Evolutionary conservation across 768 basidiomycete genomes (phyloP).

Genomic region (Pisolithus sp.): DNA sequence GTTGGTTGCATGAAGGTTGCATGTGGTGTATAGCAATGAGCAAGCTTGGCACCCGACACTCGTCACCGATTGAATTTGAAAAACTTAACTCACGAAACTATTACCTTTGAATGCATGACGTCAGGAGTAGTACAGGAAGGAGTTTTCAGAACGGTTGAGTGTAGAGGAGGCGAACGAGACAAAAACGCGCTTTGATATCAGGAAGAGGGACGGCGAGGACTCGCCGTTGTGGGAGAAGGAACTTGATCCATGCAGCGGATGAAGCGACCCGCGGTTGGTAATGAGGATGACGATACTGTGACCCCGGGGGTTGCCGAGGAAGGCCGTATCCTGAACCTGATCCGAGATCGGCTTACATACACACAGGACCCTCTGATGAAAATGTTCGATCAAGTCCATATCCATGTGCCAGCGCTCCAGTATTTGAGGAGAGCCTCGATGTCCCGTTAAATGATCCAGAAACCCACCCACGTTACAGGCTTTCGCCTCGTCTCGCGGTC

Average conservation of each 20-base stretch:
- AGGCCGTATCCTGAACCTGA: background rate
- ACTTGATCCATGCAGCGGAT: background rate
- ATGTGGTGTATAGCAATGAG: background rate
- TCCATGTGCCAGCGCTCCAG: conserved; percentile 19
- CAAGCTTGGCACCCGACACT: background rate
- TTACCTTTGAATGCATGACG: too few relatives aligned
- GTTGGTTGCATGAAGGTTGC: background rate
- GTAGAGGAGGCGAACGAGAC: background rate
- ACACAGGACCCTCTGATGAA: conserved; percentile 11
- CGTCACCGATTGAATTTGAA: background rate
- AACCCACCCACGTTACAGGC: conserved; percentile 10
- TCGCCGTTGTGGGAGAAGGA: conserved; percentile 24
- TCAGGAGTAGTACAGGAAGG: too few relatives aligned
- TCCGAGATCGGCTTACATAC: conserved; percentile 5
- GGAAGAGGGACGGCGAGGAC: conserved; percentile 10
- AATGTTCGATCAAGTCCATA: conserved; percentile 19
- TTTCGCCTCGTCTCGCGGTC: conserved; percentile 1
- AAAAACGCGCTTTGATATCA: background rate
- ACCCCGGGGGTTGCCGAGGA: conserved; percentile 10
- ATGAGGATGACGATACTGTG: conserved; percentile 26
- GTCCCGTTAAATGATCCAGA: conserved; percentile 26
- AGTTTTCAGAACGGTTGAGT: too few relatives aligned
- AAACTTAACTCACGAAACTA: too few relatives aligned
- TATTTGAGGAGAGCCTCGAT: conserved; percentile 25
- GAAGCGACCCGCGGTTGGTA: conserved; percentile 10